Evolutionary conservation across 495 filamentous ascomycete genomes (phyloP), one percentile per base, ranked within the genome.

Genomic region (Astrocystis sublimbata): DNA sequence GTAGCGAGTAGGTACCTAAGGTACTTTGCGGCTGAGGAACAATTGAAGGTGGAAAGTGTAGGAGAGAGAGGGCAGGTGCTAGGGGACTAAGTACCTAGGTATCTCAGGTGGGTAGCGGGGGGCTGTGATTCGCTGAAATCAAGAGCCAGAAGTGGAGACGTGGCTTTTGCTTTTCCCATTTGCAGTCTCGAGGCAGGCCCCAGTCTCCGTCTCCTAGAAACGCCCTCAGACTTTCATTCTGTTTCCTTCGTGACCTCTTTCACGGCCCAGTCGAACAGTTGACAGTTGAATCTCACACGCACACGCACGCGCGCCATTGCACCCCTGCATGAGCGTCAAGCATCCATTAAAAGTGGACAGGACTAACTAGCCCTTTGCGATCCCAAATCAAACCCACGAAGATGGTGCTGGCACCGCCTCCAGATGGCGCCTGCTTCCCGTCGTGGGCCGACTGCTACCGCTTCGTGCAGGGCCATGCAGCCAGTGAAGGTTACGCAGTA

Each of bases 381-480:
- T 24, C 4, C n/a, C 15, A 40, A 58, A 36, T 19, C 19, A 28
- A 17, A 6, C 3, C 30, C 0, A 21, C 13, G 13, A 66, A 28
- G 19, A 72, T 72, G 69, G 58, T 63, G 51, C 51, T 72, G 41
- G 67, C 60, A n/a, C 67, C 69, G 26, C 69, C 69, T 17, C 41
- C 67, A 30, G 67, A 69, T 40, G 67, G 67, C 6, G 51, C 41
- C 17, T 58, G 67, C 10, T 72, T 57, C 46, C 54, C 67, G 51
- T 64, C 67, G 7, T 64, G 68, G 61, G 65, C 62, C 12, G 69
- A 68, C 13, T 70, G 67, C 28, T 55, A 66, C 40, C 61, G 46
- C 15, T 58, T 61, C 19, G 65, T 68, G 12, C 69, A 72, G 55
- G 38, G 63, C 30, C 69, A 72, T 43, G 69, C 69, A 12, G 69